Base-by-base conservation (phyloP, 495 filamentous ascomycete species). In the Opeltia flavorubescens region DNA sequence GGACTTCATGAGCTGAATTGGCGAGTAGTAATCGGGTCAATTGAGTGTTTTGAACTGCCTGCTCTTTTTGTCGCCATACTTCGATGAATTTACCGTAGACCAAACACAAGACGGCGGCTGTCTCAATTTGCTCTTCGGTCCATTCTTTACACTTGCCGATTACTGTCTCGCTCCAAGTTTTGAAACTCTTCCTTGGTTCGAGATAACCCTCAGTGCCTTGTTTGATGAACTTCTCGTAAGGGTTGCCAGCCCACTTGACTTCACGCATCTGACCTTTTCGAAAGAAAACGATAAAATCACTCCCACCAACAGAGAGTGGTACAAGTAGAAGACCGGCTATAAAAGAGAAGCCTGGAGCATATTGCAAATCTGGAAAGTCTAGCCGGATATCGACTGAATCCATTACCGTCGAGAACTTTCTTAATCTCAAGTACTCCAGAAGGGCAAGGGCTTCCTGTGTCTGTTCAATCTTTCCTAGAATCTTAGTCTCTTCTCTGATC, bases 1-100 rank as follows among this genome's bases (percentile, higher is more conserved):
- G 83, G 13, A 96, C 86, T 67, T 95, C 89, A 55, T 96, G 89
- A 0, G 89, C 89, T 0, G 88, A 93, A 55, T 96, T 95, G 8
- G 89, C 86, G 2, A 95, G 68, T 8, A 96, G 62, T 12, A 96
- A 64, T 40, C 76, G 70, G 2, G 86, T 94, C 15, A 96, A 66
- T 34, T 86, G 79, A 46, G 82, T 93, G 53, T 66, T 89, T 50
- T 94, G 81, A 55, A 93, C 62, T 3, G 82, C 84, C 0, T 80
- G 83, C 57, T 96, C 89, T 48, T 91, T 93, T 57, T 94, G 85
- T 47, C 85, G 68, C 89, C 89, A 95, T 6, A 95, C 89, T 55
- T 89, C 82, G 56, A 87, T 89, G 58, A 89, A 87, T 62, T 83
- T 86, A 48, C 86, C 88, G 50, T 95, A 96, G 1, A 95, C 86